Conservation (phyloP, 2,329 filamentous ascomycete species). For the Colletotrichum incanum region DNA sequence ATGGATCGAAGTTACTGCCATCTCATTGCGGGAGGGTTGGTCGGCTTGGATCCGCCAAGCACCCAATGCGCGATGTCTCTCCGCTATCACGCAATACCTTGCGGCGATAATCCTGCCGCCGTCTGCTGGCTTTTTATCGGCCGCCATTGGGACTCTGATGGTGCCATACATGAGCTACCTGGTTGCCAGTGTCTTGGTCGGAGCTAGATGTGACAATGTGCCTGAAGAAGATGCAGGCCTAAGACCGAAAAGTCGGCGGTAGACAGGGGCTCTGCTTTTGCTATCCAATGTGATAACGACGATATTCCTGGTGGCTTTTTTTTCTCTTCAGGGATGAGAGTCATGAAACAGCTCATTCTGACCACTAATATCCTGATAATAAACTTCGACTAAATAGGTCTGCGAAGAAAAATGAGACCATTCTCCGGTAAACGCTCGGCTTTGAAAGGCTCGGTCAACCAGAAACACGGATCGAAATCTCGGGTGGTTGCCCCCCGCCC, state of each 20-base stretch:
- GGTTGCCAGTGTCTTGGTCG: not conserved
- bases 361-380: not conserved
- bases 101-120: constrained; percentile 7
- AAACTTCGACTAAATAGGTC: not conserved
- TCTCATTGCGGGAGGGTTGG: constrained; percentile 9
- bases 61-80: constrained; percentile 30
- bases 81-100: constrained; percentile 37
- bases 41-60: constrained; percentile 15
- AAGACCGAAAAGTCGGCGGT: not conserved
- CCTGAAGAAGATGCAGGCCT: too few species aligned
- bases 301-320: too few species aligned
- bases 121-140: not conserved
- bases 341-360: not conserved
- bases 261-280: not conserved
- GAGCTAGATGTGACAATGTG: not conserved
- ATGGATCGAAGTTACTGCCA: constrained; percentile 12
- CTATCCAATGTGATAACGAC: not conserved
- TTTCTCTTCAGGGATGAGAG: not conserved
- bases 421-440: not conserved
- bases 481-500: too few species aligned
- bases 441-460: not conserved
- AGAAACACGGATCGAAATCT: not conserved
- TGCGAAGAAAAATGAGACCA: not conserved
- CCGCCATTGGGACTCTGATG: not conserved
- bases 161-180: not conserved